Percentiles rank a stretch among this genome's conserved stretches.
Conservation (phyloP, 2,329 filamentous ascomycete species). For the Niveomyces coronatus region DNA sequence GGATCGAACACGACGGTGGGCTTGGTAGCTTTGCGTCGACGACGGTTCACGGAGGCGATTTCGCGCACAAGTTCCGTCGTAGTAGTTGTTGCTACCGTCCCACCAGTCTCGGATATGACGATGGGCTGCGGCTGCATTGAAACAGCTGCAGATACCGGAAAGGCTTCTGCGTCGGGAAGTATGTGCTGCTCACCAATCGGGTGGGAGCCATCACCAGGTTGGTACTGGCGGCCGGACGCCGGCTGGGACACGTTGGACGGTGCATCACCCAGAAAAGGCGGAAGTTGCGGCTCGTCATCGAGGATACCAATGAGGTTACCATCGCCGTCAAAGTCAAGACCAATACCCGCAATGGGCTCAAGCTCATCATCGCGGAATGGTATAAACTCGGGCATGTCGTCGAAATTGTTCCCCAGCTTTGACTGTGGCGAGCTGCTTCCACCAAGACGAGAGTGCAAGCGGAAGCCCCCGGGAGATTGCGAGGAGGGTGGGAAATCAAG, state of each 20-base stretch:
- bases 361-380: constrained; percentile 31
- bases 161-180: constrained; percentile 8
- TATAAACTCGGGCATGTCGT: constrained; percentile 17
- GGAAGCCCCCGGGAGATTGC: constrained; percentile 21
- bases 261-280: constrained; percentile 21
- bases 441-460: constrained; percentile 25
- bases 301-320: constrained; percentile 36
- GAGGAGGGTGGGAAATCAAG: constrained; percentile 26
- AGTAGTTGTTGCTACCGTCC: constrained; percentile 9
- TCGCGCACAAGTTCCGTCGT: constrained; percentile 11
- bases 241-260: constrained; percentile 7
- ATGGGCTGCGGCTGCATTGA: not conserved
- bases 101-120: constrained; percentile 10
- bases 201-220: constrained; percentile 10
- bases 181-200: constrained; percentile 12
- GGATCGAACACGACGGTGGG: constrained; percentile 19
- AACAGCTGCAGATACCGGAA: not conserved
- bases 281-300: constrained; percentile 35
- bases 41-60: constrained; percentile 10
- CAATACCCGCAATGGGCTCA: constrained; percentile 28
- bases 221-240: constrained; percentile 9
- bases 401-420: constrained; percentile 14
- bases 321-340: constrained; percentile 39
- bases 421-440: constrained; percentile 20
- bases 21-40: not conserved